Conservation (phyloP, 768 basidiomycete genomes). For the Leccinum variicolor region DNA sequence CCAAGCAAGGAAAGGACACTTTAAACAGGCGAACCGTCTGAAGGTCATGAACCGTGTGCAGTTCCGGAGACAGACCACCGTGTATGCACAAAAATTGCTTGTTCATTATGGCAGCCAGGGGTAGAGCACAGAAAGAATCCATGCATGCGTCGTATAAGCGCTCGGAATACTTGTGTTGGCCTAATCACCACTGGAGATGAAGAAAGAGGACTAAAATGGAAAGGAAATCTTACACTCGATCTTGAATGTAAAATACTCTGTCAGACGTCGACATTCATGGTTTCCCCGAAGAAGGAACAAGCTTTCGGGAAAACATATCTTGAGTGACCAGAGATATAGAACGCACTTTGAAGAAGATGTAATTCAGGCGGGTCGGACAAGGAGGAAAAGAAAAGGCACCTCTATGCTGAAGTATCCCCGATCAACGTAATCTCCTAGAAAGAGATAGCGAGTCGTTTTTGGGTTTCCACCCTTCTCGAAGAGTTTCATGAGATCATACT, state of each 20-base stretch:
- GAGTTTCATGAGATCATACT: conserved; percentile 80
- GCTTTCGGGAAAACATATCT: conserved; percentile 61
- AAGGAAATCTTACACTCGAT: conserved; percentile 37
- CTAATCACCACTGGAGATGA: conserved; percentile 29
- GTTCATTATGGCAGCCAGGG: conserved; percentile 75
- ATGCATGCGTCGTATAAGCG: conserved; percentile 73
- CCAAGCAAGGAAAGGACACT: not conserved
- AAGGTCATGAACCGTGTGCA: conserved; percentile 65
- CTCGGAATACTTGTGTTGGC: conserved; percentile 75
- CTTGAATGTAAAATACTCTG: conserved; percentile 63
- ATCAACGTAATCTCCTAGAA: conserved; percentile 75
- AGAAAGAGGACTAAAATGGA: not conserved
- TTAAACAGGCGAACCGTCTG: conserved; percentile 41
- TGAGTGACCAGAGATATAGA: conserved; percentile 59
- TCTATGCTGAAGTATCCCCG: conserved; percentile 76
- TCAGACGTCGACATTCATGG: conserved; percentile 64
- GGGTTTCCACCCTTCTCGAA: conserved; percentile 77
- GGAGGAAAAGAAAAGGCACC: conserved; percentile 32
- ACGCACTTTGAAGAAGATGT: conserved; percentile 39
- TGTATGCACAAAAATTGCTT: conserved; percentile 79
- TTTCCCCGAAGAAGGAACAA: conserved; percentile 62
- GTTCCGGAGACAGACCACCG: conserved; percentile 68
- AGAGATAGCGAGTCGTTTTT: conserved; percentile 69
- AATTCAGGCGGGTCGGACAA: not conserved
- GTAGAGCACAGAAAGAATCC: conserved; percentile 69